Conservation (phyloP, 306 rosid genomes). For the Boehmeria nivea region DNA sequence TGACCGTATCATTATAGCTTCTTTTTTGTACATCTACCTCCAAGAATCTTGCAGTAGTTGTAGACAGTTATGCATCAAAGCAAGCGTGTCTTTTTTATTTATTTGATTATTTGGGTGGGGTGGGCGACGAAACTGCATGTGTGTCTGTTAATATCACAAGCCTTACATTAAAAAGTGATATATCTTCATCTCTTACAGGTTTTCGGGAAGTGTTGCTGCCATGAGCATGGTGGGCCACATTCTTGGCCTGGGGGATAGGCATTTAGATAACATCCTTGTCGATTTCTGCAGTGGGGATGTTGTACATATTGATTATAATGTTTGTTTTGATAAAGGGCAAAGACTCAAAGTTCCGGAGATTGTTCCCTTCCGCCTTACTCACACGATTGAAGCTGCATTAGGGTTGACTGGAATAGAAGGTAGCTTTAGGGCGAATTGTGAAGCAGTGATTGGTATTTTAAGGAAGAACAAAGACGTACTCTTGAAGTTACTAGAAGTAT, state of each 20-base stretch:
- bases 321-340: slow-evolving; percentile 90
- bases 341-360: slow-evolving; percentile 91
- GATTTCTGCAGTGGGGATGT: slow-evolving; percentile 87
- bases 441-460: slow-evolving; percentile 64
- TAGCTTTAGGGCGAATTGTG: slow-evolving; percentile 90
- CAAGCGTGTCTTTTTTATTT: too few relatives aligned
- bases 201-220: slow-evolving; percentile 89
- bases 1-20: too few relatives aligned
- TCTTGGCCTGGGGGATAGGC: slow-evolving; percentile 93
- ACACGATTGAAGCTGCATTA: slow-evolving; percentile 84
- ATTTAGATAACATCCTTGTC: slow-evolving; percentile 84
- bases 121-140: too few relatives aligned
- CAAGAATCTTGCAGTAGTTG: too few relatives aligned
- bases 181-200: slow-evolving; percentile 46
- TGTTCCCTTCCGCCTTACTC: slow-evolving; percentile 97
- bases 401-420: slow-evolving; percentile 94
- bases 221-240: slow-evolving; percentile 98
- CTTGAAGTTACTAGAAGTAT: slow-evolving; percentile 84
- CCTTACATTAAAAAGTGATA: slow-evolving; percentile 12
- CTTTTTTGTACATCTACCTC: too few relatives aligned
- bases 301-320: slow-evolving; percentile 92
- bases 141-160: too few relatives aligned
- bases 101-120: too few relatives aligned
- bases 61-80: too few relatives aligned
- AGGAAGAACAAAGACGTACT: slow-evolving; percentile 87